These are phyloP conservation scores for Amyloporia xantha DNA, from an alignment of 768 basidiomycete species.

Conservation along the genomic window DNA sequence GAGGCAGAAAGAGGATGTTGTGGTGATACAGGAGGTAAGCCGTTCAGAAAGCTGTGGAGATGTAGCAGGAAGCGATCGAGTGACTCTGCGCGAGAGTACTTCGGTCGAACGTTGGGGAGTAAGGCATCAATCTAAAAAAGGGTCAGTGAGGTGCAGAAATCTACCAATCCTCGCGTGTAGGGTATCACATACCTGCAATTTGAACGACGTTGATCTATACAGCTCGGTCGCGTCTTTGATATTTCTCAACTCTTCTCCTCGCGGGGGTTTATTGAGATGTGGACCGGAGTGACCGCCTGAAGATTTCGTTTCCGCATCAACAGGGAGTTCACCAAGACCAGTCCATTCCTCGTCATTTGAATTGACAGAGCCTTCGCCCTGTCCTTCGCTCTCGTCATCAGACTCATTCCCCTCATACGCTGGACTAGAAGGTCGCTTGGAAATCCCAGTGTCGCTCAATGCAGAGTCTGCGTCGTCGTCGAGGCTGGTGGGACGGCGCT, in stretches of 20 bases:
- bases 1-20: constrained; percentile 65
- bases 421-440: too few species aligned
- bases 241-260: constrained; percentile 59
- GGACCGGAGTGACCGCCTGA: neutral
- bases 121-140: constrained; percentile 64
- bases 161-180: neutral
- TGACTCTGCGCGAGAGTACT: constrained; percentile 44
- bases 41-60: constrained; percentile 60
- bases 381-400: neutral
- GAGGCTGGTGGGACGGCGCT: neutral
- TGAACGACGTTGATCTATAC: constrained; percentile 75
- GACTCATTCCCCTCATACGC: neutral
- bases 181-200: constrained; percentile 58
- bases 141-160: neutral
- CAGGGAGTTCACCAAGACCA: neutral
- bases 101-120: constrained; percentile 69
- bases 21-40: constrained; percentile 49
- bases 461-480: neutral
- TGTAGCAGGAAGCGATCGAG: constrained; percentile 63
- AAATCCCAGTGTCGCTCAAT: neutral
- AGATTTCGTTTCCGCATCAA: neutral
- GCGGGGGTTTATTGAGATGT: constrained; percentile 44
- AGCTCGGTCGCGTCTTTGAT: constrained; percentile 73
- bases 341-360: neutral
- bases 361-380: constrained; percentile 4